phyloP scores from a whole-genome alignment of 176 grass and related monocot genomes.

The Oryza officinalis region DNA sequence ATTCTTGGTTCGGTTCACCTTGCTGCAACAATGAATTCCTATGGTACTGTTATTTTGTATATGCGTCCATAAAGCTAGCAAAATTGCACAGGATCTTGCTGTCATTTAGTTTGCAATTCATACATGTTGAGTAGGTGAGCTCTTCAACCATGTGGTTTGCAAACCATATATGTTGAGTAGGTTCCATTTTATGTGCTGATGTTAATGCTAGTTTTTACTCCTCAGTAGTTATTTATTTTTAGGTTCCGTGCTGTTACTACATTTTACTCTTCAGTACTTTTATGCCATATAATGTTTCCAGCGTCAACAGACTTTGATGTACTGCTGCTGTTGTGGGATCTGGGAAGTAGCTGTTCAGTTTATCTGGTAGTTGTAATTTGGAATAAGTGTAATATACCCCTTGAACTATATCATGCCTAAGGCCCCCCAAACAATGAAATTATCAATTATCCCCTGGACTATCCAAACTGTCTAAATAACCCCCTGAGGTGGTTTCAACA shows the following conservation, averaged over 20 bases:
- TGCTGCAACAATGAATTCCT: not conserved
- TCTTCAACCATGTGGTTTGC: not conserved
- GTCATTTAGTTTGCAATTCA: not conserved
- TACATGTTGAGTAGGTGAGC: not conserved
- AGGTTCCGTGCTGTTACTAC: not conserved
- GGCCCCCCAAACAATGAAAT: not conserved
- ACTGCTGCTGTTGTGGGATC: not conserved
- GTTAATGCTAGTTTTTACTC: not conserved
- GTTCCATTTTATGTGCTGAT: not conserved
- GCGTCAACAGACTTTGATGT: not conserved
- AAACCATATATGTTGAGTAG: not conserved
- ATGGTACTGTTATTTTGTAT: conserved; percentile 14
- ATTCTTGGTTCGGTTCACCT: not conserved
- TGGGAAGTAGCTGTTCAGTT: not conserved
- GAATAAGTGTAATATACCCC: not conserved
- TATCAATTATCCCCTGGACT: not conserved
- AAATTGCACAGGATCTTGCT: not conserved
- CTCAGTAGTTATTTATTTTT: not conserved
- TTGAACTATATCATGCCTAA: not conserved
- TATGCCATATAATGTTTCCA: not conserved
- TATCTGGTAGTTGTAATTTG: conserved; percentile 2
- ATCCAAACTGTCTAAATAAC: too few relatives aligned
- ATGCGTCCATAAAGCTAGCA: not conserved
- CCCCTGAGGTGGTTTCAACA: not conserved
- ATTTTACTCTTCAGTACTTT: not conserved